phyloP scores from a whole-genome alignment of 1,284 basidiomycete genomes.

The Moesziomyces parantarcticus region DNA sequence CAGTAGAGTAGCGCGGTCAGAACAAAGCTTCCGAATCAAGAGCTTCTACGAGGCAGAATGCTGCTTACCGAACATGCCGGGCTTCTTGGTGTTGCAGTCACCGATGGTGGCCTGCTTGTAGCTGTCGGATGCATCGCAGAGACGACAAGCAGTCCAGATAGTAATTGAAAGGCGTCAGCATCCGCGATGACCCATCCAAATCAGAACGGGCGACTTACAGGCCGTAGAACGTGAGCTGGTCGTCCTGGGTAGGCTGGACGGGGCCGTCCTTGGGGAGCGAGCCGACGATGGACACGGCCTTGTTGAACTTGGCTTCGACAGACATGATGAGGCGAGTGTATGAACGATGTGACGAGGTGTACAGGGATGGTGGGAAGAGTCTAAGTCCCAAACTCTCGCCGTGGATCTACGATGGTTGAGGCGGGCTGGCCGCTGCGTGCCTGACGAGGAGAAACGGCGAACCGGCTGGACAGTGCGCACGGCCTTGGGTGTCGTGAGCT shows the following conservation, averaged over 20 bases:
- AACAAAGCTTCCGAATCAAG: background rate
- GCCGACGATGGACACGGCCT: conserved; percentile 54
- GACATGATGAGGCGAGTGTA: conserved; percentile 26
- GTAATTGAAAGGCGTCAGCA: background rate
- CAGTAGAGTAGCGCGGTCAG: background rate
- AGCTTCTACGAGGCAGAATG: background rate
- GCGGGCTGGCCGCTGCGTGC: no score
- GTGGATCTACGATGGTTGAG: background rate
- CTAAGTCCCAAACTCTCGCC: background rate
- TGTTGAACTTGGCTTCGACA: conserved; percentile 59
- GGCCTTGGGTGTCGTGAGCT: conserved; percentile 2
- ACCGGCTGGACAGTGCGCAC: conserved; percentile 17
- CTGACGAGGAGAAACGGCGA: background rate
- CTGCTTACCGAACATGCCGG: conserved; percentile 64
- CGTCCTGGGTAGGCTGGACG: conserved; percentile 60
- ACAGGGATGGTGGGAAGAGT: background rate
- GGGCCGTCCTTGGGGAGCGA: conserved; percentile 58
- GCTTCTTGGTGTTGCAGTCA: conserved; percentile 64
- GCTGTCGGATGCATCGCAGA: conserved; percentile 14
- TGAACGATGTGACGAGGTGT: background rate
- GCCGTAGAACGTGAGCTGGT: conserved; percentile 66
- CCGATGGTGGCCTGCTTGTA: conserved; percentile 67
- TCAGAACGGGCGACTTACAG: conserved; percentile 33
- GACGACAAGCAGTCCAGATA: no score
- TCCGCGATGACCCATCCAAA: background rate